Percentiles rank a stretch among this genome's conserved stretches.
These are phyloP conservation scores for Kwoniella sp. DNA, from an alignment of 768 basidiomycete species.

Conservation along the genomic window DNA sequence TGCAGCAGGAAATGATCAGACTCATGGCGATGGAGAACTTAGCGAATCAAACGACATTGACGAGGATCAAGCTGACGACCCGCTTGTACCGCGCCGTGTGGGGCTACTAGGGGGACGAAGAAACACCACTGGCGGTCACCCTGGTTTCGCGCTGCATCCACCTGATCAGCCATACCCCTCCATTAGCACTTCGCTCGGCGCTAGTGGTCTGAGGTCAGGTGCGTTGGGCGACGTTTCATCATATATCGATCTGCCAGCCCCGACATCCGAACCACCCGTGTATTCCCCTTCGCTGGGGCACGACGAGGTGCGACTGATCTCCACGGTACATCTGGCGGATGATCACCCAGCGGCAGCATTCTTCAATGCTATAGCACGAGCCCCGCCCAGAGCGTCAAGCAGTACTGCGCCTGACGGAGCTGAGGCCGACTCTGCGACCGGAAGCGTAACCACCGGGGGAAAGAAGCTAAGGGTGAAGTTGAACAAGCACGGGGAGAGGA, in stretches of 20 bases:
- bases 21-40: too few relatives aligned
- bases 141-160: not conserved
- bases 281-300: constrained; percentile 33
- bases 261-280: constrained; percentile 26
- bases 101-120: constrained; percentile 4
- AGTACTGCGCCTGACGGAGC: too few relatives aligned
- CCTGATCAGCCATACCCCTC: not conserved
- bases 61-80: constrained; percentile 31
- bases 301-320: constrained; percentile 39
- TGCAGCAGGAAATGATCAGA: not conserved
- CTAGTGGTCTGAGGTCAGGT: too few relatives aligned
- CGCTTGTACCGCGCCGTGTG: constrained; percentile 23
- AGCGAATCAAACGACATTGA: too few relatives aligned
- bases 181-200: not conserved
- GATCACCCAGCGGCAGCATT: constrained; percentile 37
- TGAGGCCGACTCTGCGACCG: not conserved
- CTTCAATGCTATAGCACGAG: constrained; percentile 26
- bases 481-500: constrained; percentile 22
- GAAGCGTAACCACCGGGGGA: constrained; percentile 19
- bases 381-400: constrained; percentile 10
- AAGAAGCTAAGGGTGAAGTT: constrained; percentile 33
- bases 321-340: constrained; percentile 38
- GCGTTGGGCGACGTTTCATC: too few relatives aligned
- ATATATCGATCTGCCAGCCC: constrained; percentile 23
- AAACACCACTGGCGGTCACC: constrained; percentile 1